Evolutionary conservation across 176 grass and related monocot species (phyloP), one percentile per base, ranked within the genome.

Genomic region (Lolium rigidum): DNA sequence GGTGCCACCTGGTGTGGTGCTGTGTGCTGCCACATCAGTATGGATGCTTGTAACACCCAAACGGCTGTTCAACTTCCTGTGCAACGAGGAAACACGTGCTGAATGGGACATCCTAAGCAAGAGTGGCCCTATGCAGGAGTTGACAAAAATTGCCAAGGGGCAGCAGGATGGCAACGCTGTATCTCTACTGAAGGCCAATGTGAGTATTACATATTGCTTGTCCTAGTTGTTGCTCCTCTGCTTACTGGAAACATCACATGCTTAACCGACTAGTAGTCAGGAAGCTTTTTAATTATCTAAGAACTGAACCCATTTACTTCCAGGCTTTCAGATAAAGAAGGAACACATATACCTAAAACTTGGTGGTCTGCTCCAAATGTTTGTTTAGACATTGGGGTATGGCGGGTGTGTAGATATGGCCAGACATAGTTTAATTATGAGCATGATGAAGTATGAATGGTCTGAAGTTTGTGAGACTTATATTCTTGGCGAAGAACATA

Each of bases 41-140:
- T 99, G 94, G 97, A 76, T 99, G 37, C 94, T 90, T 14, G 88
- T 91, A 26, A n/a, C 83, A 17, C 77, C 94, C 18, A 80, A 94
- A 35, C 71, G 80, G 49, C 79, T 99, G 37, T 99, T 99, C 86
- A 77, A 97, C 82, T 99, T 97, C 80, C 80, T 99, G 76, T 92
- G 94, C 52, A 25, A 94, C 21, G 85, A 96, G 77, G 71, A 20
- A 67, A 73, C 91, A 1, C 94, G 97, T 0, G 81, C 83, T 76
- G 87, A 97, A 88, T 99, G 97, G 97, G 97, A 99, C 82, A 99
- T 99, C 63, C 92, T 99, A 39, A 94, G 92, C 31, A 94, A 94
- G 52, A 94, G 94, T 49, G 89, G 92, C 41, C 94, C 92, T 50
- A 96, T 96, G 97, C 92, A 96, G 84, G 90, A 94, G 92, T 86